Percentiles rank a stretch among this genome's conserved stretches.
Conservation (phyloP, 495 filamentous ascomycete species). For the Penicillium waksmanii region DNA sequence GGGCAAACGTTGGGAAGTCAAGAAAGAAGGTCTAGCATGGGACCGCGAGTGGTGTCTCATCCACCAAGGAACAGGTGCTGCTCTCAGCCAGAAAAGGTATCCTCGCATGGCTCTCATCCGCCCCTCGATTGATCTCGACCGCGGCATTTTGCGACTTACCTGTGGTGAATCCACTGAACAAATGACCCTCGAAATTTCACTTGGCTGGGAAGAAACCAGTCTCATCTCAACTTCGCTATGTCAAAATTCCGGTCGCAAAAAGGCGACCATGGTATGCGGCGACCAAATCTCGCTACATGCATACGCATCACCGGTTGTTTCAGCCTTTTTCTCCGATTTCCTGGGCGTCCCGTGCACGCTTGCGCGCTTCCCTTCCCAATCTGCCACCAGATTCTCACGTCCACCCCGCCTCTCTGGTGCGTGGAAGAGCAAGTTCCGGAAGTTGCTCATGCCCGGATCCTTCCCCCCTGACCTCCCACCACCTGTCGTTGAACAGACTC, state of each 20-base stretch:
- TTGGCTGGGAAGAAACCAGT: slow-evolving; percentile 62
- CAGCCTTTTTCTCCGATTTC: slow-evolving; percentile 71
- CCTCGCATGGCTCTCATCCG: slow-evolving; percentile 81
- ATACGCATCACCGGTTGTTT: slow-evolving; percentile 66
- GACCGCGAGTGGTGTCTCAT: slow-evolving; percentile 94
- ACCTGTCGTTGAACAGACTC: slow-evolving; percentile 32
- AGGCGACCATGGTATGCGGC: slow-evolving; percentile 73
- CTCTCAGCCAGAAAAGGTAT: slow-evolving; percentile 80
- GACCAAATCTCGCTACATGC: slow-evolving; percentile 70
- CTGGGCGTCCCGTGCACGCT: slow-evolving; percentile 78
- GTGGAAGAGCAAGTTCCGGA: slow-evolving; percentile 39
- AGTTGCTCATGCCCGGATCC: slow-evolving; percentile 55
- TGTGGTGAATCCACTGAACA: slow-evolving; percentile 31
- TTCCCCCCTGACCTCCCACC: slow-evolving; percentile 57
- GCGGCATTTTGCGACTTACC: slow-evolving; percentile 57
- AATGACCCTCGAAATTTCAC: slow-evolving; percentile 52
- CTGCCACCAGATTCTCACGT: slow-evolving; percentile 65
- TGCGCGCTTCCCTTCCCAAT: slow-evolving; percentile 72
- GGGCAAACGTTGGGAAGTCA: slow-evolving; percentile 70
- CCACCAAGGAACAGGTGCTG: slow-evolving; percentile 76
- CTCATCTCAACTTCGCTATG: slow-evolving; percentile 49
- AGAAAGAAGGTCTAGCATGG: slow-evolving; percentile 80
- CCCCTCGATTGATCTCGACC: slow-evolving; percentile 67
- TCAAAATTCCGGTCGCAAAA: slow-evolving; percentile 29
- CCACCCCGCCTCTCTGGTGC: slow-evolving; percentile 24